Evolutionary conservation across 805 yeast species (phyloP), one percentile per base, ranked within the genome.

Genomic region (Barnettozyma siamensis): DNA sequence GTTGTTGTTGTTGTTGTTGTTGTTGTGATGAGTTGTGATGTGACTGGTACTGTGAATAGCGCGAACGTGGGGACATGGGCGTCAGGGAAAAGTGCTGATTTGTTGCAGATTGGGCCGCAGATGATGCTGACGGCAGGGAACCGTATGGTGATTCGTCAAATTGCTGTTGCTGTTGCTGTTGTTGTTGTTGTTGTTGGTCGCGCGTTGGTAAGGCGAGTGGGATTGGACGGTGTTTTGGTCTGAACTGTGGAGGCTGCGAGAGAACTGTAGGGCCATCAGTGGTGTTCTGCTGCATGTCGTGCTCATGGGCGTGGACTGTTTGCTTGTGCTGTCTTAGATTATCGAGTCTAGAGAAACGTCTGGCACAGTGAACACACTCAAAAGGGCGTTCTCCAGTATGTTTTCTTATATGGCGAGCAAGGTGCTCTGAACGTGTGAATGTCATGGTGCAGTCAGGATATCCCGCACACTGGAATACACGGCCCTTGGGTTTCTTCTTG

Each of bases 341-440:
- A 62, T 89, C 97, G 44, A 89, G 65, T 35, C 97, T 72, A 15
- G 46, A 80, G 58, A 88, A 88, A 57, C 78, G 74, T 56, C 88
- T 79, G 27, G 79, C 69, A 59, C 95, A 86, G 59, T 83, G 83
- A 37, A 82, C 83, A 61, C 97, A 88, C 40, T 84, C 78, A 60
- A 88, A 88, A 3, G 97, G 97, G 43, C 95, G 70, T 60, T 88
- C 97, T 33, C 96, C 97, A 1, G 96, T 89, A 60, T 88, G 97
- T 54, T 88, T 89, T 44, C 96, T 68, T 40, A 89, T 83, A 65
- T 88, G 97, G 44, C 97, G 71, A 1, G 96, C 95, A 51, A 88
- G 71, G 63, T 89, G 97, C 59, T 89, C 97, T 8, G 93, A 82
- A 37, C 97, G 70, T 3, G 95, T 85, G 62, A 88, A 88, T 7